Base-by-base conservation (phyloP, 1,139 yeast species). In the Lipomyces yarrowii region DNA sequence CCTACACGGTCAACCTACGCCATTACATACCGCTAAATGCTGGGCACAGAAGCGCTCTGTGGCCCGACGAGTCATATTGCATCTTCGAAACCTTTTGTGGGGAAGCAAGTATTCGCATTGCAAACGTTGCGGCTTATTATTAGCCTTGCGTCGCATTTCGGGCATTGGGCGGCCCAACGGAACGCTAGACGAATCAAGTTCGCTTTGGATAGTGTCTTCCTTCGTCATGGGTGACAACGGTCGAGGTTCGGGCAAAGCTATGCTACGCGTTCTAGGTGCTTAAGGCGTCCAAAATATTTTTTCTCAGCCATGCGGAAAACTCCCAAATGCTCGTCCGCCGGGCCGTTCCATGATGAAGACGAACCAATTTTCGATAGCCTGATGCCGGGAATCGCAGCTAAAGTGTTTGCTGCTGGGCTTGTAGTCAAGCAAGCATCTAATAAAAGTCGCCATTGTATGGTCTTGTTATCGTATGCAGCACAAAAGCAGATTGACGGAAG, bases 41-140 rank as follows among this genome's bases (percentile, higher is more conserved):
- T 88, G 89, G 3, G 89, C 85, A 75, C 96, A 90, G 73, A 75
- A 88, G 62, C 77, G 77, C 39, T 81, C 82, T 42, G 78, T 83
- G 18, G 79, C 76, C 67, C 84, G 82, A 55, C 89, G 79, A 65
- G 87, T 87, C 84, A 89, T 82, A 11, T 87, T 84, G 74, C 96
- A 90, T 61, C 77, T 77, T 64, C 89, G 76, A 51, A 81, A 80
- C 75, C 84, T 85, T 72, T 81, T 80, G 37, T 74, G 74, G n/a
- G 74, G 77, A 11, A 87, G 74, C 59, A 79, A 52, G 32, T 59
- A 65, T 59, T 65, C 68, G 52, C 70, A 66, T 55, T 64, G 67
- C 37, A 61, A 35, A n/a, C 69, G 56, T 26, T 53, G 56, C 11
- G 59, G 55, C 26, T 21, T 39, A 6, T 21, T 39, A 6, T 52